These are phyloP conservation scores for Aureobasidium melanogenum DNA, from an alignment of 2,329 filamentous ascomycete species.

Conservation along the genomic window DNA sequence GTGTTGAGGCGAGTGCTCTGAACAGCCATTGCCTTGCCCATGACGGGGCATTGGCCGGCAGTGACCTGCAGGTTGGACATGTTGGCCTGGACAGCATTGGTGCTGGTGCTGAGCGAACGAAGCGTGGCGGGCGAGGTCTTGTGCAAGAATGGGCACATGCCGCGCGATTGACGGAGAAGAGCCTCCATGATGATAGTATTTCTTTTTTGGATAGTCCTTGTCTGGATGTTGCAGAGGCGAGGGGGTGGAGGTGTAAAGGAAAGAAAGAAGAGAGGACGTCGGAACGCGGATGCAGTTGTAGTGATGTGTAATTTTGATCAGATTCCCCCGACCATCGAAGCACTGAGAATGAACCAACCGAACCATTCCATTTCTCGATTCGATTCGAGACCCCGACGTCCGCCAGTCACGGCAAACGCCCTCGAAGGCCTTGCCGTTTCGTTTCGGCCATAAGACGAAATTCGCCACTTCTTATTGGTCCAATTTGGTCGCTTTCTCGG, in stretches of 20 bases:
- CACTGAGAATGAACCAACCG: not conserved
- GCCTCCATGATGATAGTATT: slow-evolving; percentile 63
- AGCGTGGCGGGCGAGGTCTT: slow-evolving; percentile 87
- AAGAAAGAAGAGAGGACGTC: not conserved
- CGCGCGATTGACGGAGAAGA: slow-evolving; percentile 87
- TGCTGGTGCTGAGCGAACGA: slow-evolving; percentile 74
- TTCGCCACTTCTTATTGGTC: slow-evolving; percentile 6
- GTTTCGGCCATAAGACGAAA: not conserved
- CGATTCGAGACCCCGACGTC: not conserved
- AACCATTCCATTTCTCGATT: not conserved
- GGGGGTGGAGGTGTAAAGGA: not conserved
- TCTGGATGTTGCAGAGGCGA: not conserved
- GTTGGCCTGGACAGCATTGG: slow-evolving; percentile 57
- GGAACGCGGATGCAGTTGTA: not conserved
- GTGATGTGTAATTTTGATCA: slow-evolving; percentile 5
- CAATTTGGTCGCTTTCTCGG: not conserved
- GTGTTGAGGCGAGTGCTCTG: slow-evolving; percentile 51
- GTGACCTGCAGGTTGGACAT: slow-evolving; percentile 96
- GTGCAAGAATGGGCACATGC: slow-evolving; percentile 95
- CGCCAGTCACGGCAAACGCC: slow-evolving; percentile 1
- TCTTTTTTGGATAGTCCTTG: not conserved
- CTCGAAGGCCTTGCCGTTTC: not conserved
- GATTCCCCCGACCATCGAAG: not conserved
- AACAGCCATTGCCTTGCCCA: slow-evolving; percentile 93
- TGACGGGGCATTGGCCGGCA: slow-evolving; percentile 91